A percentile compares a stretch with the other conserved stretches of the same genome.
Evolutionary conservation across 257 asterid genomes (phyloP).

Genomic region (Ballota nigra): DNA sequence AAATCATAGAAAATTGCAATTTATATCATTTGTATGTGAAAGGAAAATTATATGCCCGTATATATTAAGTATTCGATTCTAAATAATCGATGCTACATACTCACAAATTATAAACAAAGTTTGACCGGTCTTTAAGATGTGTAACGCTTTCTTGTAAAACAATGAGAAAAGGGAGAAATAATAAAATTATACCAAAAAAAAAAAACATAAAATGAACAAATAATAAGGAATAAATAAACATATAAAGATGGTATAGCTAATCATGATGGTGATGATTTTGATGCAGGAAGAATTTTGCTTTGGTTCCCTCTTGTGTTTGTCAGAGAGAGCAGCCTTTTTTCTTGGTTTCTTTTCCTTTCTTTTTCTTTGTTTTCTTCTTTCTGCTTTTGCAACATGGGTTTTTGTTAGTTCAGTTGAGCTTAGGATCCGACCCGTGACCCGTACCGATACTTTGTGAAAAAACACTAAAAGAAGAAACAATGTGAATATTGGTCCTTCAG

Average conservation of each 20-base stretch:
- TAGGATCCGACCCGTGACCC: conserved; percentile 15
- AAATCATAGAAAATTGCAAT: neutral
- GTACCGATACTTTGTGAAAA: conserved; percentile 25
- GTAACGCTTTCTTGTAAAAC: conserved; percentile 34
- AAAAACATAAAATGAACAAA: conserved; percentile 31
- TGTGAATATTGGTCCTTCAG: conserved; percentile 37
- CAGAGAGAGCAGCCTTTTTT: conserved; percentile 56
- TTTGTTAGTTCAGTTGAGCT: conserved; percentile 41
- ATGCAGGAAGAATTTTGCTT: conserved; percentile 55
- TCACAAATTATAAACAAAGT: conserved; percentile 11
- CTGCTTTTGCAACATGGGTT: conserved; percentile 55
- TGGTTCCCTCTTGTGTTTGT: conserved; percentile 35
- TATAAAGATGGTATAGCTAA: conserved; percentile 63
- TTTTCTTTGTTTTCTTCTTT: conserved; percentile 10
- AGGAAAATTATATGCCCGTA: neutral
- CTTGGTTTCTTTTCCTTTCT: conserved; percentile 28
- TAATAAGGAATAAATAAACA: conserved; percentile 36
- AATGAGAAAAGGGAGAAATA: conserved; percentile 13
- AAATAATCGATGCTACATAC: conserved; percentile 6
- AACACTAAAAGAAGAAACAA: conserved; percentile 15
- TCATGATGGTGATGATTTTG: conserved; percentile 76
- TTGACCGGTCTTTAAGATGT: conserved; percentile 35
- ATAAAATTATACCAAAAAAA: conserved; percentile 26
- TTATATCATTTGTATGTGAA: neutral
- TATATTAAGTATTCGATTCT: neutral